A percentile compares a stretch with the other conserved stretches of the same genome.
phyloP scores from a whole-genome alignment of 768 basidiomycete genomes.

The Termitomyces sp. region DNA sequence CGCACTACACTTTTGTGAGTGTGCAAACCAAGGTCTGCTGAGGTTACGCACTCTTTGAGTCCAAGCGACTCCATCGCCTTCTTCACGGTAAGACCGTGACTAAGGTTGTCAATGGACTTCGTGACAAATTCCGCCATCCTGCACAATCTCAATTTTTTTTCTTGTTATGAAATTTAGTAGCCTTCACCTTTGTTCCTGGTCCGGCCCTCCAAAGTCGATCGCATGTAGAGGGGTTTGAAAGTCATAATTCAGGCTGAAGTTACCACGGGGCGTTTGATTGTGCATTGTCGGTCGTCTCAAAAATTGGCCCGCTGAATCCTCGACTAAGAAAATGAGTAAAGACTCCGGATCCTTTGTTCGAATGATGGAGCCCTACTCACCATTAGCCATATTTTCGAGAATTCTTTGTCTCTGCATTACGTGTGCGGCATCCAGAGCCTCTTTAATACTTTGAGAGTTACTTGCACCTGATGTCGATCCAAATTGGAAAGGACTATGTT shows the following conservation, averaged over 20 bases:
- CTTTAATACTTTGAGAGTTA: neutral
- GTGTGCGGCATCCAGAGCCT: neutral
- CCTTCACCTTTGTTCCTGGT: constrained; percentile 50
- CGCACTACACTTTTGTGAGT: constrained; percentile 26
- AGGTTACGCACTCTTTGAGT: constrained; percentile 39
- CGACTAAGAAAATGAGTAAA: neutral
- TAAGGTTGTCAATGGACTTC: constrained; percentile 52
- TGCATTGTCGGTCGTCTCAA: neutral
- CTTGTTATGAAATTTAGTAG: neutral
- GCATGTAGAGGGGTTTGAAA: constrained; percentile 40
- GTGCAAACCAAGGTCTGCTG: neutral
- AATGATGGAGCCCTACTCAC: constrained; percentile 2
- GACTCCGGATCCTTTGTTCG: neutral
- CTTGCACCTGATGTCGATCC: neutral
- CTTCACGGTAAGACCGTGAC: constrained; percentile 49
- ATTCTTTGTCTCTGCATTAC: constrained; percentile 1
- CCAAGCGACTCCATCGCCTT: constrained; percentile 51
- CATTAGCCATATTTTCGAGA: neutral
- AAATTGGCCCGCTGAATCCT: neutral
- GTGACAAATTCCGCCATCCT: constrained; percentile 66
- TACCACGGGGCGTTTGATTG: constrained; percentile 13
- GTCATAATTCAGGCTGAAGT: constrained; percentile 51
- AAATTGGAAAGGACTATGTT: neutral
- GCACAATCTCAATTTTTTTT: neutral
- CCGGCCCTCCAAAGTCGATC: constrained; percentile 56